These are phyloP conservation scores for Globisporangium recalcitrans DNA, from an alignment of 352 stramenopile species.

Conservation along the genomic window DNA sequence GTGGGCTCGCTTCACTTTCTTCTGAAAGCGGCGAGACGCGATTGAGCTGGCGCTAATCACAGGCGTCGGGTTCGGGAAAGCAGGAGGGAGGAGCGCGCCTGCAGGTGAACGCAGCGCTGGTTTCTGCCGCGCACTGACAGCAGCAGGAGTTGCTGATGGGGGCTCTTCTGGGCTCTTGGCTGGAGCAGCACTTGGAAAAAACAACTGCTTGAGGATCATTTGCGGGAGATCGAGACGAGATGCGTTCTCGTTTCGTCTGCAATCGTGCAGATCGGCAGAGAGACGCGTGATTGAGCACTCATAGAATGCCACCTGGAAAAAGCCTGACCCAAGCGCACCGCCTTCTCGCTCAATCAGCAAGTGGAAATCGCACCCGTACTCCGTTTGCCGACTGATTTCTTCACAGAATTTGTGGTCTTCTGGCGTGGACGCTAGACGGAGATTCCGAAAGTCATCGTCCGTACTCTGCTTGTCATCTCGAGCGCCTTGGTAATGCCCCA, in stretches of 20 bases:
- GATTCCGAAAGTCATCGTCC: conserved; percentile 35
- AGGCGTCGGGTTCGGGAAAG: conserved; percentile 12
- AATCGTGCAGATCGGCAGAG: conserved; percentile 33
- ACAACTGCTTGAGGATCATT: conserved; percentile 49
- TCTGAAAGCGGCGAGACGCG: conserved; percentile 53
- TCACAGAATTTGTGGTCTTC: conserved; percentile 81
- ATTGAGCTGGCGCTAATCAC: conserved; percentile 23
- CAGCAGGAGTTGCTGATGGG: conserved; percentile 19
- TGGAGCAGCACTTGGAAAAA: conserved; percentile 26
- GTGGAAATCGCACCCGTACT: conserved; percentile 69
- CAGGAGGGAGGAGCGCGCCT: conserved; percentile 2
- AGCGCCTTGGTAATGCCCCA: conserved; percentile 70
- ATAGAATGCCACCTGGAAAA: conserved; percentile 86
- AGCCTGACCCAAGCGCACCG: conserved; percentile 51
- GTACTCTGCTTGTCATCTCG: conserved; percentile 67
- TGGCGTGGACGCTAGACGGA: conserved; percentile 45
- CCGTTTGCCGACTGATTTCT: conserved; percentile 44
- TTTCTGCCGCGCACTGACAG: conserved; percentile 19
- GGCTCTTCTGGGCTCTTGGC: conserved; percentile 20
- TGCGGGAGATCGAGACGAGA: conserved; percentile 32
- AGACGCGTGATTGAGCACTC: conserved; percentile 74
- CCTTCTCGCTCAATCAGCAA: conserved; percentile 63
- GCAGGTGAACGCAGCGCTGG: conserved; percentile 17
- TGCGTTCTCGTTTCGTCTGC: conserved; percentile 20
- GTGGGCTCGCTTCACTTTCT: conserved; percentile 80